These are phyloP conservation scores for Pestalotiopsis sp. DNA, from an alignment of 2,329 filamentous ascomycete genomes.

Conservation along the genomic window DNA sequence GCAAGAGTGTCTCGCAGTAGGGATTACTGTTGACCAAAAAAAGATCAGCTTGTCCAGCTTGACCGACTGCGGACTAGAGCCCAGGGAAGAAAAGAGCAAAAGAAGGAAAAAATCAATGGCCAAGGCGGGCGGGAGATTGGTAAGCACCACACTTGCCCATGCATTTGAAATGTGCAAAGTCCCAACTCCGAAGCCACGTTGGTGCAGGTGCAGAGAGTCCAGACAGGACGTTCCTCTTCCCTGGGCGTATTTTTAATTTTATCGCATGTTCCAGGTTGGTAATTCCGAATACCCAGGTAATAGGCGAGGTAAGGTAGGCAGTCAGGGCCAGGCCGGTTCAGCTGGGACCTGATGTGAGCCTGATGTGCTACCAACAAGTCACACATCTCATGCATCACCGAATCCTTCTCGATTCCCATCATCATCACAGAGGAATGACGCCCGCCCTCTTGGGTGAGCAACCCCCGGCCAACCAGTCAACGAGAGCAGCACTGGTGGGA, in stretches of 20 bases:
- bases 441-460: neutral
- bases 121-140: conserved; percentile 3
- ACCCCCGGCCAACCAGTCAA: neutral
- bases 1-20: neutral
- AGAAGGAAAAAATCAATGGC: neutral
- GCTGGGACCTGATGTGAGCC: neutral
- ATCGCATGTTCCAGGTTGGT: neutral
- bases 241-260: neutral
- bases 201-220: neutral
- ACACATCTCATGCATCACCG: neutral
- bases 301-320: neutral
- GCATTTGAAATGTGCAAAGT: neutral
- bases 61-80: neutral
- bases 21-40: neutral
- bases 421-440: neutral
- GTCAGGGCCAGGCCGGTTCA: neutral
- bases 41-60: neutral
- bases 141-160: neutral
- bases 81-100: neutral
- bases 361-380: neutral
- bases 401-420: neutral
- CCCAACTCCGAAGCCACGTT: conserved; percentile 5
- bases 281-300: neutral
- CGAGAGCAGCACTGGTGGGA: neutral
- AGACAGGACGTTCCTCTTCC: neutral